These are phyloP conservation scores for Phytophthora hibernalis DNA, from an alignment of 352 stramenopile species.

Conservation along the genomic window DNA sequence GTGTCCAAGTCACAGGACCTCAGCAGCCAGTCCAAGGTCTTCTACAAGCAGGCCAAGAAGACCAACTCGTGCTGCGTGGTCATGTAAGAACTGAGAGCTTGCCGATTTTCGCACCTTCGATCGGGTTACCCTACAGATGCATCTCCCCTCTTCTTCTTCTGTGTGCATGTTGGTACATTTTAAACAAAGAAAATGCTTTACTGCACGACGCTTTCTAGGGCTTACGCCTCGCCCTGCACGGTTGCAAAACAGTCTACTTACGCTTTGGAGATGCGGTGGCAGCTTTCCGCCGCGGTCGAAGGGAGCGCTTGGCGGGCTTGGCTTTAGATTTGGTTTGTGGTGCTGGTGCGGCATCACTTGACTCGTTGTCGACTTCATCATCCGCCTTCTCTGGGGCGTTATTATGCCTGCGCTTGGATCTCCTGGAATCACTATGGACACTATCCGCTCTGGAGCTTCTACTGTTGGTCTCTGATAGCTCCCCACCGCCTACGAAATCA, in stretches of 20 bases:
- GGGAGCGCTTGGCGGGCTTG: conserved; percentile 47
- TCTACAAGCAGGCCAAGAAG: conserved; percentile 99
- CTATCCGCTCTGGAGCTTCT: conserved; percentile 39
- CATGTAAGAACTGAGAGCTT: conserved; percentile 66
- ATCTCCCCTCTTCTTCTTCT: conserved; percentile 34
- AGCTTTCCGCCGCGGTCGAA: conserved; percentile 63
- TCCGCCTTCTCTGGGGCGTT: conserved; percentile 35
- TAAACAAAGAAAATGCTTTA: conserved; percentile 48
- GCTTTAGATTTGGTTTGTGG: conserved; percentile 32
- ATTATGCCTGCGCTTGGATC: conserved; percentile 30
- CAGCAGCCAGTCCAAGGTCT: conserved; percentile 99
- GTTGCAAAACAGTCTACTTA: conserved; percentile 37
- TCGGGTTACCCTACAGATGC: conserved; percentile 32
- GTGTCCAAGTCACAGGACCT: conserved; percentile 99
- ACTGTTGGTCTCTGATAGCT: conserved; percentile 37
- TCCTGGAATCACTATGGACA: conserved; percentile 33
- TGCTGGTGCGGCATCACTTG: conserved; percentile 48
- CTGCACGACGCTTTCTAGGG: conserved; percentile 31
- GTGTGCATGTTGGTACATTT: conserved; percentile 53
- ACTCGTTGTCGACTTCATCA: conserved; percentile 62
- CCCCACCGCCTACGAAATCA: conserved; percentile 25
- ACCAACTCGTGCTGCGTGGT: conserved; percentile 99
- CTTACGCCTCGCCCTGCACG: conserved; percentile 3
- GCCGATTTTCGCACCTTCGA: conserved; percentile 25
- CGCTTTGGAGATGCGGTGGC: conserved; percentile 50